These are phyloP conservation scores for Phytopythium cucurbitacearum DNA, from an alignment of 352 stramenopile species.

Conservation along the genomic window DNA sequence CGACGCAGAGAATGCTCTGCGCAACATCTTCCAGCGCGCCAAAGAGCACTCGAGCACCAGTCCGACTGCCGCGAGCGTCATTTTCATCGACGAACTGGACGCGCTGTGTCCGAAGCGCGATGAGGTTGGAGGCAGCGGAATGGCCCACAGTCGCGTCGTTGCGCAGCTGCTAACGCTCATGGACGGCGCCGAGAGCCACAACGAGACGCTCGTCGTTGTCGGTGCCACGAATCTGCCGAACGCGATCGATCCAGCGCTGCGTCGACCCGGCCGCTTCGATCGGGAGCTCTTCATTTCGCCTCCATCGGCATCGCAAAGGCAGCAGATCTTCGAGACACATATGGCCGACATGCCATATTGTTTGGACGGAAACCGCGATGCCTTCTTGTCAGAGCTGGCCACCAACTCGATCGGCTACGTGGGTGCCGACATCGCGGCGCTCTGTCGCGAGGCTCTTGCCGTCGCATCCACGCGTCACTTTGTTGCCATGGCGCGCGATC, in stretches of 20 bases:
- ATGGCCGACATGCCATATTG: slow-evolving; percentile 14
- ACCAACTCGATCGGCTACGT: slow-evolving; percentile 68
- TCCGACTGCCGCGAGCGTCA: slow-evolving; percentile 39
- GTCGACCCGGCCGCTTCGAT: slow-evolving; percentile 77
- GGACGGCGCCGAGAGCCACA: slow-evolving; percentile 84
- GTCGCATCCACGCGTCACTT: slow-evolving; percentile 61
- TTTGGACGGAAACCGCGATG: not conserved
- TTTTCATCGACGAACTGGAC: slow-evolving; percentile 98
- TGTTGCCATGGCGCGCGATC: slow-evolving; percentile 43
- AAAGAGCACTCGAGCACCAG: slow-evolving; percentile 21
- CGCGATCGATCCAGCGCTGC: slow-evolving; percentile 81
- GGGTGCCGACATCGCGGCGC: slow-evolving; percentile 70
- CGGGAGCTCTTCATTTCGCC: slow-evolving; percentile 67
- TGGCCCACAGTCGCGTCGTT: slow-evolving; percentile 79
- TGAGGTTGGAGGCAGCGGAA: slow-evolving; percentile 25
- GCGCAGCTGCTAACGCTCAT: slow-evolving; percentile 95
- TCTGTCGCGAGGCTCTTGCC: slow-evolving; percentile 72
- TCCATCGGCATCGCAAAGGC: slow-evolving; percentile 31
- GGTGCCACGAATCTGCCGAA: slow-evolving; percentile 94
- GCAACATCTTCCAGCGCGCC: slow-evolving; percentile 48
- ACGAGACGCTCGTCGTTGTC: slow-evolving; percentile 91
- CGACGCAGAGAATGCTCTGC: slow-evolving; percentile 63
- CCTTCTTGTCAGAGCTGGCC: slow-evolving; percentile 36
- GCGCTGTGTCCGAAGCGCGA: slow-evolving; percentile 92
- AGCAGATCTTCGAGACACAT: slow-evolving; percentile 67